Evolutionary conservation across 2,329 filamentous ascomycete species (phyloP), one percentile per base, ranked within the genome.

Genomic region (Aspergillus caelatus): DNA sequence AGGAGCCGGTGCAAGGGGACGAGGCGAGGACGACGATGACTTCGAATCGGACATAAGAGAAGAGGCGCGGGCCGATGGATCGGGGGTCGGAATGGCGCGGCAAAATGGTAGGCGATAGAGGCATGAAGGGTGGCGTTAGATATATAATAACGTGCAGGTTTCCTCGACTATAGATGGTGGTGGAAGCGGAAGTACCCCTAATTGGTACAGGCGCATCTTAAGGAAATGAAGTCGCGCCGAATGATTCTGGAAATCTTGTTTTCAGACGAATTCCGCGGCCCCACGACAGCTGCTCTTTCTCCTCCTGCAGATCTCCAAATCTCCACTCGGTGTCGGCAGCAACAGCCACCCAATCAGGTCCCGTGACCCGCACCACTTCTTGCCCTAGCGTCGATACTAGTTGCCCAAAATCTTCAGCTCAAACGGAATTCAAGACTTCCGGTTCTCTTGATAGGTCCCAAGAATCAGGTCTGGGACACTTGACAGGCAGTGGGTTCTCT

Each of bases 1-100:
- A 21, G 66, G 62, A 32, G 60, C 60, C 46, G 67, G 67, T 23
- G 66, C 67, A 39, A 68, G 63, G 14, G 63, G 61, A 53, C 68
- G 68, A 34, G 63, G 56, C 48, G 65, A 59, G 19, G 63, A 58
- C 46, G 65, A 59, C 6, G 63, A 53, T 23, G 57, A 53, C 60
- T 63, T 61, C n/a, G 66, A 59, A 48, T 69, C 62, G 57, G 68
- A 69, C 68, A 70, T 70, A 43, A 66, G 50, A 53, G 23, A 8
- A 30, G 34, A 23, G 32, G 21, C 10, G n/a, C 30, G 10, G 32
- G 52, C 52, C 52, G 32, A 36, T 19, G 26, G 48, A 11, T 52
- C 26, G 48, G 26, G 11, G 45, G 45, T 26, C 45, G 23, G 23
- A 32, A 52, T 32, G 8, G 26, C 26, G 19, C 48, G 32, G 16